Conservation (phyloP, 768 basidiomycete genomes). For the Mycena galopus region DNA sequence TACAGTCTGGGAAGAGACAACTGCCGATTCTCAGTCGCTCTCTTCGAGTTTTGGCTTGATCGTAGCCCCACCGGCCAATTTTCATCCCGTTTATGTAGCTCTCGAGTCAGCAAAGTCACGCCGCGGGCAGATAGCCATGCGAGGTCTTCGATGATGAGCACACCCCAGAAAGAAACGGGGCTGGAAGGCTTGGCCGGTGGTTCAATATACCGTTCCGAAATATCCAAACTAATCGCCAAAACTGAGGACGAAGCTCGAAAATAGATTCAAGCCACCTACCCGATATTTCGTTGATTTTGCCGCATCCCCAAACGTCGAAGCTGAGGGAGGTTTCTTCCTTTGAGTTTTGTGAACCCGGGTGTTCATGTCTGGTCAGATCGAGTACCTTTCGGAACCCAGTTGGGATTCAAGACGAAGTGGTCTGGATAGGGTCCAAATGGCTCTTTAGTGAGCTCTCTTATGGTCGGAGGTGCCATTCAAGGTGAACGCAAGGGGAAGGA, state of each 20-base stretch:
- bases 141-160: slow-evolving; percentile 59
- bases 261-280: slow-evolving; percentile 11
- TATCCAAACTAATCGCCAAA: slow-evolving; percentile 13
- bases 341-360: neutral
- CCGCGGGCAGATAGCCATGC: slow-evolving; percentile 67
- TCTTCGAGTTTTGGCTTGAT: slow-evolving; percentile 32
- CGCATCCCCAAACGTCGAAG: slow-evolving; percentile 6
- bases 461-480: neutral
- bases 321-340: slow-evolving; percentile 8
- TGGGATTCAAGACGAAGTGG: neutral
- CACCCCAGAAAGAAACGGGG: slow-evolving; percentile 63
- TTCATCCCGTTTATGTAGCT: slow-evolving; percentile 55
- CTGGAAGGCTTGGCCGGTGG: neutral
- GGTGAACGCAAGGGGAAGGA: too few relatives aligned
- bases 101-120: slow-evolving; percentile 52
- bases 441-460: slow-evolving; percentile 33
- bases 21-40: slow-evolving; percentile 40
- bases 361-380: neutral
- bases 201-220: slow-evolving; percentile 6
- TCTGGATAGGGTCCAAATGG: slow-evolving; percentile 29
- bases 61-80: neutral
- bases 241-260: neutral
- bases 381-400: neutral
- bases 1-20: slow-evolving; percentile 55
- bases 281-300: neutral